A percentile compares a stretch with the other conserved stretches of the same genome.
Evolutionary conservation across 257 asterid genomes (phyloP).

Genomic region (Nicotiana otophora): DNA sequence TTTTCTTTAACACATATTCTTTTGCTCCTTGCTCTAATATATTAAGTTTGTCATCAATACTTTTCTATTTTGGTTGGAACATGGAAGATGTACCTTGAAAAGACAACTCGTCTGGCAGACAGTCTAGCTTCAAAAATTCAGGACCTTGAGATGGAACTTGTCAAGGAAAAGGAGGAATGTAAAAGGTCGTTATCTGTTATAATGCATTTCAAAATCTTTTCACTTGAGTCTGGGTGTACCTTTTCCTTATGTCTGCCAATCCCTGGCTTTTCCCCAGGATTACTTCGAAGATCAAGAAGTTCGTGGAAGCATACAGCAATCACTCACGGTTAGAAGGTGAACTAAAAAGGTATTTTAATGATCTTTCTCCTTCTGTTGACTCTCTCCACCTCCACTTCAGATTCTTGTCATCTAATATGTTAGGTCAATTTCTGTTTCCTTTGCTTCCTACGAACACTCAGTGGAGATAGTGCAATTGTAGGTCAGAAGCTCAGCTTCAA

Average conservation of each 20-base stretch:
- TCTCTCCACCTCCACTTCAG: not conserved
- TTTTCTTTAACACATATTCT: not conserved
- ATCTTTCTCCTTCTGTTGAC: not conserved
- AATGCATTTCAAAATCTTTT: not conserved
- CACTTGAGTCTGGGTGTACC: slow-evolving; percentile 5
- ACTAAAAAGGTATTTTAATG: slow-evolving; percentile 59
- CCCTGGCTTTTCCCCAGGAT: slow-evolving; percentile 37
- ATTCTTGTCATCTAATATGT: not conserved
- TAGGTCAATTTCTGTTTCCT: not conserved
- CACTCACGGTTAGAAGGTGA: slow-evolving; percentile 67
- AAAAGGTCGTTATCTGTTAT: slow-evolving; percentile 40
- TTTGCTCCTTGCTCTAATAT: not conserved
- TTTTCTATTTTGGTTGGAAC: slow-evolving; percentile 16
- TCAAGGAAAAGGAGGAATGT: slow-evolving; percentile 68
- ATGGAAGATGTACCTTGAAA: slow-evolving; percentile 61
- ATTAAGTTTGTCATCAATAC: not conserved
- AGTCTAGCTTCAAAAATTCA: slow-evolving; percentile 39
- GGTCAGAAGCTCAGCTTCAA: slow-evolving; percentile 74
- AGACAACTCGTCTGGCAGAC: slow-evolving; percentile 50
- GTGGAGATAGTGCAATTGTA: slow-evolving; percentile 27
- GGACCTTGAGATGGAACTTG: slow-evolving; percentile 68
- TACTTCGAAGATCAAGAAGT: slow-evolving; percentile 56
- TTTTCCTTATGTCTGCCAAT: slow-evolving; percentile 1
- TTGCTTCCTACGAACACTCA: slow-evolving; percentile 5
- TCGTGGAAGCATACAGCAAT: slow-evolving; percentile 65